phyloP scores from a whole-genome alignment of 2,329 filamentous ascomycete species.

The Diaporthe sp. region DNA sequence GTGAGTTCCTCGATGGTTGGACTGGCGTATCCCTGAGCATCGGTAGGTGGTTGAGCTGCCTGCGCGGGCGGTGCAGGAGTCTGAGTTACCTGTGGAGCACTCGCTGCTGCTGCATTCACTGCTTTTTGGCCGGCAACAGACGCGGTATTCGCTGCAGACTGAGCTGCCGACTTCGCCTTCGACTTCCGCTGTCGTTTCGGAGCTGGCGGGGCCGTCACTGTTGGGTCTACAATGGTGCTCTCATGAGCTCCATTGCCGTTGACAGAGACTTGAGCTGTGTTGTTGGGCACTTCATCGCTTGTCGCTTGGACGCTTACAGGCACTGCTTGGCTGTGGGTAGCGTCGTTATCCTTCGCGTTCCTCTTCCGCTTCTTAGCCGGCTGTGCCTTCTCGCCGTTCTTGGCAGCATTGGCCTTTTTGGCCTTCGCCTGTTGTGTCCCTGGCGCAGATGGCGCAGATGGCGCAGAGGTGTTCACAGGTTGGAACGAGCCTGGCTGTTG shows the following conservation, averaged over 20 bases:
- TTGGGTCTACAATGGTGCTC: conserved; percentile 39
- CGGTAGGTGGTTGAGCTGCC: conserved; percentile 18
- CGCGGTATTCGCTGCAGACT: conserved; percentile 38
- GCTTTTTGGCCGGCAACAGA: conserved; percentile 34
- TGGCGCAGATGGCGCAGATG: not conserved
- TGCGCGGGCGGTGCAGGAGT: conserved; percentile 26
- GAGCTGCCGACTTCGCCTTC: conserved; percentile 46
- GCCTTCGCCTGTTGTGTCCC: conserved; percentile 1
- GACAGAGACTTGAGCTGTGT: not conserved
- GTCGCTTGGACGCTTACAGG: not conserved
- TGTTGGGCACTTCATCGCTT: conserved; percentile 8
- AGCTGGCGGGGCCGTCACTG: conserved; percentile 47
- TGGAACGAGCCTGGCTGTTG: conserved; percentile 36
- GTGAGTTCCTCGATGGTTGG: conserved; percentile 42
- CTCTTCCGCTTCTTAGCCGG: conserved; percentile 51
- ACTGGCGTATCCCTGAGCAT: conserved; percentile 38
- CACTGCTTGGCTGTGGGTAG: conserved; percentile 11
- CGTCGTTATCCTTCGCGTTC: conserved; percentile 44
- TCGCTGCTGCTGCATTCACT: conserved; percentile 7
- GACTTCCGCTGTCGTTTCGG: conserved; percentile 56
- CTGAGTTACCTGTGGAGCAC: conserved; percentile 32
- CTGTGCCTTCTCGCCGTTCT: conserved; percentile 20
- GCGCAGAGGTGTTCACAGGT: conserved; percentile 28
- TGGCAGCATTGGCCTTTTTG: conserved; percentile 22
- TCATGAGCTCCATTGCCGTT: conserved; percentile 19